Percentiles rank a stretch among this genome's conserved stretches.
These are phyloP conservation scores for Mycena galopus DNA, from an alignment of 768 basidiomycete genomes.

Conservation along the genomic window DNA sequence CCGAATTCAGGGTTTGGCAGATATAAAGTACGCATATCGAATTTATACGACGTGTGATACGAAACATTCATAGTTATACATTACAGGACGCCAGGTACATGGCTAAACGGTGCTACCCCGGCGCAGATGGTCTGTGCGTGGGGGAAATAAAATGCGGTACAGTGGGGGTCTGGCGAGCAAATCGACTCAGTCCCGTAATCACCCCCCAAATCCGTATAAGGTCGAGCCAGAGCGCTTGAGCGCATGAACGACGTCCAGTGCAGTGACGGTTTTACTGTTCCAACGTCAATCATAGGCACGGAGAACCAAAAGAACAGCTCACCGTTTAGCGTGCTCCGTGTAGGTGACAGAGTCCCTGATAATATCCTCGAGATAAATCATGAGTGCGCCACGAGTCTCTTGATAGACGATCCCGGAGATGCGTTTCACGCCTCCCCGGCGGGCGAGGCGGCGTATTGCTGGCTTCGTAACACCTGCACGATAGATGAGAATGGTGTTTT, in stretches of 20 bases:
- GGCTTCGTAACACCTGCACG: conserved; percentile 20
- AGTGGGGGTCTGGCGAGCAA: conserved; percentile 1
- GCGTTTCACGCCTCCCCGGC: conserved; percentile 26
- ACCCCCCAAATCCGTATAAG: conserved; percentile 18
- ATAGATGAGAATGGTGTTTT: background rate
- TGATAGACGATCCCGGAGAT: conserved; percentile 18
- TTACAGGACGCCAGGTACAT: background rate
- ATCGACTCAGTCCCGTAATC: background rate
- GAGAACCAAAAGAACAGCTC: background rate
- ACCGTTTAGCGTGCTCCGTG: conserved; percentile 12
- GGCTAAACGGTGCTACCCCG: background rate
- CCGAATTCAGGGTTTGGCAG: no score
- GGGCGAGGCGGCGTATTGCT: conserved; percentile 10
- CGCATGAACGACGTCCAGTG: conserved; percentile 19
- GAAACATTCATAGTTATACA: background rate
- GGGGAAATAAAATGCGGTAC: background rate
- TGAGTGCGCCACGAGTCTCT: conserved; percentile 21
- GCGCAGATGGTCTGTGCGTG: background rate
- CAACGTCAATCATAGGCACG: background rate
- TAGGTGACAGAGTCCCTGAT: conserved; percentile 19
- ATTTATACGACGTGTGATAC: background rate
- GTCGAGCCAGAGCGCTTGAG: conserved; percentile 12
- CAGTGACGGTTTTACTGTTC: conserved; percentile 1
- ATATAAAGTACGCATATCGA: background rate
- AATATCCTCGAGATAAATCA: conserved; percentile 20